Percentiles rank a stretch among this genome's conserved stretches.
phyloP scores from a whole-genome alignment of 129 eudicot genomes.

The Centella asiatica region DNA sequence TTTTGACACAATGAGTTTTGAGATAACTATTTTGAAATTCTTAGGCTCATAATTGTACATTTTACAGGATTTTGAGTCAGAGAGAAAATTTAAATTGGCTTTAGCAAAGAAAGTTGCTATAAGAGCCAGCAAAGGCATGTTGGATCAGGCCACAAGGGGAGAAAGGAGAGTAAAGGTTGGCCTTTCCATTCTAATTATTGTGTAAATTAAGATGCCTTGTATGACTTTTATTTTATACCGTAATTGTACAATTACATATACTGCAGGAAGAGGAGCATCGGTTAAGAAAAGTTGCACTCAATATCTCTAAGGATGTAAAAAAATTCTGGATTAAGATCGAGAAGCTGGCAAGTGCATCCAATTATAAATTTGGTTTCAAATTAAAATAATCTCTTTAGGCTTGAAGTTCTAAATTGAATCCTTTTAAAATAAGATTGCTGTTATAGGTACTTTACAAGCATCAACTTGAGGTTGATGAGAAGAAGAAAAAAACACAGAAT shows the following conservation, averaged over 20 bases:
- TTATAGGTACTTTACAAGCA: conserved; percentile 90
- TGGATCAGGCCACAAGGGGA: conserved; percentile 94
- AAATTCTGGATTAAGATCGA: conserved; percentile 96
- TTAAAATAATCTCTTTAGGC: neutral
- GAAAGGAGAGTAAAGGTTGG: conserved; percentile 86
- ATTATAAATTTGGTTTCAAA: conserved; percentile 4
- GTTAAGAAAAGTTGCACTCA: conserved; percentile 80
- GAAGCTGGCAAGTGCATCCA: conserved; percentile 74
- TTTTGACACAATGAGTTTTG: neutral
- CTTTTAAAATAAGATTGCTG: conserved; percentile 5
- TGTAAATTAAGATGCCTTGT: too few relatives aligned
- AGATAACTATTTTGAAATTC: neutral
- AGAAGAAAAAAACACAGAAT: conserved; percentile 93
- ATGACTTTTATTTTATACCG: too few relatives aligned
- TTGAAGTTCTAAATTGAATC: conserved; percentile 4
- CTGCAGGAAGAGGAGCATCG: conserved; percentile 95
- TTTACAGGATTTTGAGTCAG: conserved; percentile 85
- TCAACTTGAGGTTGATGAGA: conserved; percentile 85
- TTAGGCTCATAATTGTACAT: neutral
- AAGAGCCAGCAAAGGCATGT: conserved; percentile 91
- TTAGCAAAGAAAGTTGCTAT: conserved; percentile 89
- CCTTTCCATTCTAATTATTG: neutral
- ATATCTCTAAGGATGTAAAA: conserved; percentile 94
- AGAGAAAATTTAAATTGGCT: conserved; percentile 84
- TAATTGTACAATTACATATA: conserved; percentile 11